Base-by-base conservation (phyloP, 108 stramenopile species). In the Pseudonitzschia pungens region DNA sequence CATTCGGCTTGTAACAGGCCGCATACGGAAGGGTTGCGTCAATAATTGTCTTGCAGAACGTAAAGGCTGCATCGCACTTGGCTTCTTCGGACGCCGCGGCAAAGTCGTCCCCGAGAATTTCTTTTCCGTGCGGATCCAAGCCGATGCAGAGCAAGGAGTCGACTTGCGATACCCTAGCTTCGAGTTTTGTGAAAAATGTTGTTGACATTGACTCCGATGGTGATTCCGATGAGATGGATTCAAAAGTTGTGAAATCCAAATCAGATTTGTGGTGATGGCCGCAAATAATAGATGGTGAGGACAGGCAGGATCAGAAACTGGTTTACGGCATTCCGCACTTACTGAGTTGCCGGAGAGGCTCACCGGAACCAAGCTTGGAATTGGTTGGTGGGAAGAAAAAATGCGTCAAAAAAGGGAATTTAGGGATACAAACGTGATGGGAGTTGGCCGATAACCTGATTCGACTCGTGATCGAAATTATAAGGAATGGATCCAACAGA, bases 1-100 rank as follows among this genome's bases (percentile, higher is more conserved):
- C 91, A 74, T 99, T 99, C 9, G 99, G 99, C 81, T 99, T 99
- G 92, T 93, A 99, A 62, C 91, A 93, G 0, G 94, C 92, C 0
- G 95, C 91, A 54, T 76, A 78, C 43, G 80, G 80, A 21, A 83
- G 57, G 0, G 97, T 98, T 28, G 95, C 90, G 48, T 93, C 96
- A 72, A 98, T 96, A 70, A 99, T 77, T n/a, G 72, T 77, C 57
- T 83, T 84, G 91, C 97, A 98, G 76, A 97, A 98, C 22, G 81
- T 78, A 56, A 81, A 86, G 29, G 97, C 97, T 32, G 92, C 93
- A 15, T 89, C 89, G 77, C 87, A 87, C 54, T 83, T 79, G 12
- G 84, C 65, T 55, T 75, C 74, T 1, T 54, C 22, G 0, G 77
- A 73, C 76, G 87, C 48, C 63, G 62, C 36, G 48, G 65, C 77